phyloP scores from a whole-genome alignment of 805 yeast genomes.

The Jamesozyma jinghongensis region DNA sequence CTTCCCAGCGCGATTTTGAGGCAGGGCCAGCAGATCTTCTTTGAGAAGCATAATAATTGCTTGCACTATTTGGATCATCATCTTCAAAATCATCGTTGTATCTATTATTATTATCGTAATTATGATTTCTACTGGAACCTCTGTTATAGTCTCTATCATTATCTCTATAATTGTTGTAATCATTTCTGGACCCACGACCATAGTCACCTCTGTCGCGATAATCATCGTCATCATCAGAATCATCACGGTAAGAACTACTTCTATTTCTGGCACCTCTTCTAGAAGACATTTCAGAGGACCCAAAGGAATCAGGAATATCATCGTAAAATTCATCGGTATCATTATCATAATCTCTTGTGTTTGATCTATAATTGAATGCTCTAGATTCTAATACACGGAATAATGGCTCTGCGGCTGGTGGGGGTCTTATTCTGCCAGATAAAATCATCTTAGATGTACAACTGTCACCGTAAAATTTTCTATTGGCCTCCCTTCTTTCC shows the following conservation, averaged over 20 bases:
- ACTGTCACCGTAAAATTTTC: constrained; percentile 83
- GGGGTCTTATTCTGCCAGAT: constrained; percentile 83
- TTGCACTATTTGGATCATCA: constrained; percentile 34
- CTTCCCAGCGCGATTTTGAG: constrained; percentile 64
- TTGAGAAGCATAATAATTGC: constrained; percentile 32
- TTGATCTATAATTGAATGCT: constrained; percentile 55
- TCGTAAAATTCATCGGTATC: constrained; percentile 55
- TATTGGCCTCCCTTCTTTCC: constrained; percentile 96
- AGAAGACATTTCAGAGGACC: constrained; percentile 30
- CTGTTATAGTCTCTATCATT: not conserved
- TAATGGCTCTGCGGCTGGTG: constrained; percentile 81
- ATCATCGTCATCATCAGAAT: constrained; percentile 18
- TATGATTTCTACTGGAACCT: not conserved
- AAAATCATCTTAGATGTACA: constrained; percentile 84
- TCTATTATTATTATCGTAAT: constrained; percentile 9
- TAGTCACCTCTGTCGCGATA: constrained; percentile 7
- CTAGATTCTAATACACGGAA: constrained; percentile 79
- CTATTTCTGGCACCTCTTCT: constrained; percentile 10
- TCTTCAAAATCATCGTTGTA: constrained; percentile 10
- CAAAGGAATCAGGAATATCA: constrained; percentile 41
- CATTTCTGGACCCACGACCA: constrained; percentile 8
- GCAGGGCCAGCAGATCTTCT: constrained; percentile 19
- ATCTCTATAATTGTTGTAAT: constrained; percentile 7
- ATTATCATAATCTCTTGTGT: constrained; percentile 42
- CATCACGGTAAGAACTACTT: constrained; percentile 17